Evolutionary conservation across 2,329 filamentous ascomycete species (phyloP), one percentile per base, ranked within the genome.

Genomic region (Cercospora zeae-maydis): DNA sequence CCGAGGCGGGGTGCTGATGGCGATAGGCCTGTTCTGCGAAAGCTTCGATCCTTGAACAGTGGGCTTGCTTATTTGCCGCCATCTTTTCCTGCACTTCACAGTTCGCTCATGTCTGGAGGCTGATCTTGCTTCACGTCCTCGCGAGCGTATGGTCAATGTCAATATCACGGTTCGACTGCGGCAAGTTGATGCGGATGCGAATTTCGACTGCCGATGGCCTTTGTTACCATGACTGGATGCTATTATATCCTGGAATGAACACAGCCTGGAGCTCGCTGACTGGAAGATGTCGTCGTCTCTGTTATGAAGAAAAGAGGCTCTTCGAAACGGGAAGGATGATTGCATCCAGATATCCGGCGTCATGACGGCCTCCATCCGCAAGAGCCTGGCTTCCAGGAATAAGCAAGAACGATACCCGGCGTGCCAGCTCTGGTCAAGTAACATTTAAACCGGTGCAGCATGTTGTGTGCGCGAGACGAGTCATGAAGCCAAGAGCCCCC

Each of bases 11-110:
- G 57, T 14, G 57, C 45, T 37, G 16, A 59, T 9, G 9, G 21
- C 42, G 56, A 59, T 51, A 59, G 45, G 55, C 37, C 56, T 24
- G 54, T 11, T 42, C 54, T 30, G 14, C 34, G 34, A 42, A 24
- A 57, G 54, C 54, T 57, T 57, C 54, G 16, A 57, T 42, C 54
- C 34, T 57, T 19, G 34, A 37, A 45, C 36, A 19, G 54, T 42
- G 54, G 54, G 27, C 45, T 45, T 45, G 37, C 9, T 8, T 24
- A n/a, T 31, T 36, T 19, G 13, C 27, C n/a, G 24, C 21, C 14
- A 36, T 57, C 49, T 53, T 24, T 6, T 34, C n/a, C n/a, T 19
- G 27, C 27, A 34, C 49, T 53, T 34, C 21, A 49, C 11, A n/a
- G n/a, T n/a, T 10, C 27, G 42, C 21, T 24, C 42, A 27, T 27